These are phyloP conservation scores for Pelargonium myrrhifolium DNA, from an alignment of 441 rosid species.

Conservation along the genomic window DNA sequence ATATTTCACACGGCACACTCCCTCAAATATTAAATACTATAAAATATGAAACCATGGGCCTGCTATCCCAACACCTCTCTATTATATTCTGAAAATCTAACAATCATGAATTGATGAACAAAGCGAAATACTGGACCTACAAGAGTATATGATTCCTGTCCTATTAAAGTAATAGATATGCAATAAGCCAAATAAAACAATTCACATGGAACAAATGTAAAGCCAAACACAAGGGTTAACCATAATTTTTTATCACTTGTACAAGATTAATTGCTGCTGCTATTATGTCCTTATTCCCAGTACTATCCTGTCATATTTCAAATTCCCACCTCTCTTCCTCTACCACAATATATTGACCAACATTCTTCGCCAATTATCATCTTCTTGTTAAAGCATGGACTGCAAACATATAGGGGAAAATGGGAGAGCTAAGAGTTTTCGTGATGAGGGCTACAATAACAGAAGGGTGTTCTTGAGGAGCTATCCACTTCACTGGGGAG, in stretches of 20 bases:
- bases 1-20: too few species aligned
- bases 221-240: slow-evolving; percentile 15
- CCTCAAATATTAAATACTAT: too few species aligned
- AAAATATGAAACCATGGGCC: not conserved
- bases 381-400: slow-evolving; percentile 9
- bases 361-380: not conserved
- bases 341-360: slow-evolving; percentile 9
- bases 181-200: not conserved
- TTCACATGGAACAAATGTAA: not conserved
- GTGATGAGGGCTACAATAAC: slow-evolving; percentile 31
- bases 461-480: slow-evolving; percentile 50
- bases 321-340: not conserved
- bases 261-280: not conserved
- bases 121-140: not conserved
- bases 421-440: slow-evolving; percentile 29
- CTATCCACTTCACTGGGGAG: slow-evolving; percentile 44
- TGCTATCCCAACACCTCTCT: not conserved
- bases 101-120: not conserved
- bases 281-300: slow-evolving; percentile 8
- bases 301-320: slow-evolving; percentile 4
- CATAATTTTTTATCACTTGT: not conserved
- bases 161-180: not conserved
- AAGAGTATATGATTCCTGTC: not conserved
- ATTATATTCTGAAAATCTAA: not conserved
- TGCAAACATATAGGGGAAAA: slow-evolving; percentile 18